These are phyloP conservation scores for Phyllosticta citribraziliensis DNA, from an alignment of 2,329 filamentous ascomycete species.

Conservation along the genomic window DNA sequence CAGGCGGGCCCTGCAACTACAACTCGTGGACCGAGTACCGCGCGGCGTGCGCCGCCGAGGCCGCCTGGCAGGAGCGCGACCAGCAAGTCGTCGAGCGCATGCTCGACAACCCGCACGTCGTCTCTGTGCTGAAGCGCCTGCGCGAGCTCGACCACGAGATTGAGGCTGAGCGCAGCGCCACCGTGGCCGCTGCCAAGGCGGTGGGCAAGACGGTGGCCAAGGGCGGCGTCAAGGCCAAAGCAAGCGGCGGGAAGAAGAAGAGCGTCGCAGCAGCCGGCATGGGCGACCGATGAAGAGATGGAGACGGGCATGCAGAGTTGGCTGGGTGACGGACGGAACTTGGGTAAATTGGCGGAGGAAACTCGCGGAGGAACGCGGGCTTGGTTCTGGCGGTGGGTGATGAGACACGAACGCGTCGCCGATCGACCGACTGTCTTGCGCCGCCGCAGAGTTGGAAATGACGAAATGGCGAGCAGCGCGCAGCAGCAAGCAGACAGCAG, in stretches of 20 bases:
- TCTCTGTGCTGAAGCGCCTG: conserved; percentile 1
- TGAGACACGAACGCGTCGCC: not conserved
- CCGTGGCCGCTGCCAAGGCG: not conserved
- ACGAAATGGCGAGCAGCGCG: too few relatives aligned
- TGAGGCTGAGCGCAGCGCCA: conserved; percentile 3
- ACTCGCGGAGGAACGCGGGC: not conserved
- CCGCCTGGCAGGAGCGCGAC: conserved; percentile 9
- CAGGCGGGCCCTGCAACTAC: conserved; percentile 4
- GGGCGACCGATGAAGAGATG: not conserved
- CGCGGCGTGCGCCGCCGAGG: conserved; percentile 6
- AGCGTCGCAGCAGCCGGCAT: not conserved
- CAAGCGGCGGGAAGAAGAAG: conserved; percentile 1
- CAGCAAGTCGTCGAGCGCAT: conserved; percentile 8
- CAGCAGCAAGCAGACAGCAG: not conserved
- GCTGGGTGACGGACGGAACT: not conserved
- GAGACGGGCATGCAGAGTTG: not conserved
- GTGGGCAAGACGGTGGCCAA: not conserved
- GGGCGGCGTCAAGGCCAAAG: conserved; percentile 2
- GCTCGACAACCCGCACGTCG: conserved; percentile 7
- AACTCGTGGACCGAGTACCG: conserved; percentile 1
- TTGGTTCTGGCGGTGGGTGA: not conserved
- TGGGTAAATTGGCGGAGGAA: not conserved
- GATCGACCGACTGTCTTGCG: not conserved
- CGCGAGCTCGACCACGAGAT: conserved; percentile 3
- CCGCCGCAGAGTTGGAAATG: not conserved